phyloP scores from a whole-genome alignment of 208 protist genomes.

The Porcisia hertigi region DNA sequence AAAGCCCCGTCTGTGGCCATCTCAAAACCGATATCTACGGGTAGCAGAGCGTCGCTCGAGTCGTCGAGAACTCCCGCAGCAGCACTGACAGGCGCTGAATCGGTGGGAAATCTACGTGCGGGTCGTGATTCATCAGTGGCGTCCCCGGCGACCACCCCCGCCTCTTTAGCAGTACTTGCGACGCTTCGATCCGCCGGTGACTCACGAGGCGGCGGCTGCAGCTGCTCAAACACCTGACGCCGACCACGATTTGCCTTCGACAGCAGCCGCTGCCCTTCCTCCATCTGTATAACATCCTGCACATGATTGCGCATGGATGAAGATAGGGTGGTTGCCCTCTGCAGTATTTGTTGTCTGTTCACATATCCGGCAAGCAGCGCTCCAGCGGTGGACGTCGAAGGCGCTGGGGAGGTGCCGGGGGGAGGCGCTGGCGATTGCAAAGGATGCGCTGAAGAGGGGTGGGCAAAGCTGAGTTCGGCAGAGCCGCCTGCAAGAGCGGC shows the following conservation, averaged over 20 bases:
- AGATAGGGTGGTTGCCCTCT: conserved; percentile 32
- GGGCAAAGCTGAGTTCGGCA: background rate
- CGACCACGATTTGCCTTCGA: conserved; percentile 27
- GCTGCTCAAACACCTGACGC: conserved; percentile 16
- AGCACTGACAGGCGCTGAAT: background rate
- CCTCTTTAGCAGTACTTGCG: background rate
- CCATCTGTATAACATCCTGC: conserved; percentile 42
- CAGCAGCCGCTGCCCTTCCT: conserved; percentile 35
- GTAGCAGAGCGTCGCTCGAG: background rate
- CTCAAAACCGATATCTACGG: background rate
- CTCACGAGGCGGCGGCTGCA: background rate
- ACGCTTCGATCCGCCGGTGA: background rate
- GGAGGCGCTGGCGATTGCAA: background rate
- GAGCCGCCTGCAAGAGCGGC: background rate
- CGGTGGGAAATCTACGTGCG: too few relatives aligned
- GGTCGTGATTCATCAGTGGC: background rate
- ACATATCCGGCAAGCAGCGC: conserved; percentile 38
- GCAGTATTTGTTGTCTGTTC: conserved; percentile 31
- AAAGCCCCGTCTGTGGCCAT: conserved; percentile 11
- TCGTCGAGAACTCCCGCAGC: background rate
- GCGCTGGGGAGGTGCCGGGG: background rate
- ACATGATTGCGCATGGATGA: conserved; percentile 39
- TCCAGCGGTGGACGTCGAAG: conserved; percentile 16
- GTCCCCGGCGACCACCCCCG: background rate
- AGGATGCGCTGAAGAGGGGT: background rate